phyloP scores from a whole-genome alignment of 2,329 filamentous ascomycete species.

The Lasiodiplodia citricola region DNA sequence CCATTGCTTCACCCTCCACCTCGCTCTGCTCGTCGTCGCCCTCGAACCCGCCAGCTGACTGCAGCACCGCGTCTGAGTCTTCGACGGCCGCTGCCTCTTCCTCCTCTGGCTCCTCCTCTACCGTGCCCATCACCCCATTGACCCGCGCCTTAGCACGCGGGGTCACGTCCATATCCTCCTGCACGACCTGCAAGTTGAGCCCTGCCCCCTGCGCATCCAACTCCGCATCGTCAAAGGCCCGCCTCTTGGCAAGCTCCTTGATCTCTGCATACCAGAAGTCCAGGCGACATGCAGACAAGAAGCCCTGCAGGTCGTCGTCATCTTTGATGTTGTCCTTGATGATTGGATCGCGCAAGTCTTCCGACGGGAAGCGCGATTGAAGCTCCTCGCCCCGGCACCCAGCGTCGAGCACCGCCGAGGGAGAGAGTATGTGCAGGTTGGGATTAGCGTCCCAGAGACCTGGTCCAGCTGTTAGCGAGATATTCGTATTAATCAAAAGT shows the following conservation, averaged over 20 bases:
- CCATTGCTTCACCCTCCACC: conserved; percentile 38
- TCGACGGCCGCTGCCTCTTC: conserved; percentile 7
- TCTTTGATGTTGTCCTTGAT: conserved; percentile 75
- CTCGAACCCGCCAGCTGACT: conserved; percentile 33
- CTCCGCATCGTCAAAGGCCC: conserved; percentile 11
- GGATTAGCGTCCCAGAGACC: conserved; percentile 28
- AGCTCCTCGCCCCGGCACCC: conserved; percentile 63
- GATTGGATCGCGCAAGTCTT: conserved; percentile 69
- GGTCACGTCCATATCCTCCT: conserved; percentile 21
- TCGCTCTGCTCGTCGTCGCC: conserved; percentile 35
- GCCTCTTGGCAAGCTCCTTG: conserved; percentile 42
- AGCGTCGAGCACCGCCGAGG: conserved; percentile 47
- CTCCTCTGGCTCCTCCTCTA: conserved; percentile 24
- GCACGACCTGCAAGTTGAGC: conserved; percentile 18
- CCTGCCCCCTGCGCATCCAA: conserved; percentile 26
- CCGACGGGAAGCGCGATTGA: conserved; percentile 56
- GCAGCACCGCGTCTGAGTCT: conserved; percentile 23
- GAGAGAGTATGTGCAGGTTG: conserved; percentile 31
- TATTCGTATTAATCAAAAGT: conserved; percentile 6
- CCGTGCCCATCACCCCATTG: conserved; percentile 23
- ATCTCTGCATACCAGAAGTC: conserved; percentile 68
- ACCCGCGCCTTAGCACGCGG: conserved; percentile 22
- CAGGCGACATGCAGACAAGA: conserved; percentile 71
- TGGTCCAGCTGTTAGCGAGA: conserved; percentile 24
- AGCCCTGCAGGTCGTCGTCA: conserved; percentile 67